These are phyloP conservation scores for Stemphylium beticola DNA, from an alignment of 2,329 filamentous ascomycete species.

Conservation along the genomic window DNA sequence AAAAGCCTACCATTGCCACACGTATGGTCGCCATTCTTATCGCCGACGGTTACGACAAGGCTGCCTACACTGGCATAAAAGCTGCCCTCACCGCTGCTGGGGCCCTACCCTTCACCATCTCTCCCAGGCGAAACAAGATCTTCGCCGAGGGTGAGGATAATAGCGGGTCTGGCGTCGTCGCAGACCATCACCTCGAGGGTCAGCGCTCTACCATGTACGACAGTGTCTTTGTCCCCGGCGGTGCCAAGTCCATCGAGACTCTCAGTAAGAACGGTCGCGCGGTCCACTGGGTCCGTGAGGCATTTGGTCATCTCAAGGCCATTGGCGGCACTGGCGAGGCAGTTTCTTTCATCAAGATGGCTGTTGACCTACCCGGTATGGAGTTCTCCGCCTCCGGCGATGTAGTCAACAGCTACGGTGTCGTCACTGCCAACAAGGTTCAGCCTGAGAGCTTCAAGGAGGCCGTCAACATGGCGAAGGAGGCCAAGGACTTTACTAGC, in stretches of 20 bases:
- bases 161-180: conserved; percentile 60
- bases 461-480: conserved; percentile 68
- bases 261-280: conserved; percentile 74
- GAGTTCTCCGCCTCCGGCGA: conserved; percentile 57
- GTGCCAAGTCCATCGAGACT: conserved; percentile 65
- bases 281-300: conserved; percentile 77
- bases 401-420: conserved; percentile 74
- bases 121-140: conserved; percentile 69
- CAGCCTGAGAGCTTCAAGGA: conserved; percentile 66
- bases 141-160: conserved; percentile 66
- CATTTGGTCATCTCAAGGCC: conserved; percentile 81
- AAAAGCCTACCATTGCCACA: conserved; percentile 69
- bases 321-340: conserved; percentile 78
- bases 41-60: conserved; percentile 75
- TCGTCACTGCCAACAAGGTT: conserved; percentile 68
- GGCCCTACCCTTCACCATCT: conserved; percentile 77
- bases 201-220: conserved; percentile 84
- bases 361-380: conserved; percentile 55
- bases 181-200: conserved; percentile 81
- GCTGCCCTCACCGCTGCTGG: conserved; percentile 65
- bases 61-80: conserved; percentile 70
- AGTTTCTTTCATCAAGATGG: conserved; percentile 65
- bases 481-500: conserved; percentile 71
- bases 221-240: conserved; percentile 77
- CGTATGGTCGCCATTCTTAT: conserved; percentile 78